Percentiles rank a stretch among this genome's conserved stretches.
Evolutionary conservation across 2,329 filamentous ascomycete genomes (phyloP).

Genomic region (Huntiella abstrusa): DNA sequence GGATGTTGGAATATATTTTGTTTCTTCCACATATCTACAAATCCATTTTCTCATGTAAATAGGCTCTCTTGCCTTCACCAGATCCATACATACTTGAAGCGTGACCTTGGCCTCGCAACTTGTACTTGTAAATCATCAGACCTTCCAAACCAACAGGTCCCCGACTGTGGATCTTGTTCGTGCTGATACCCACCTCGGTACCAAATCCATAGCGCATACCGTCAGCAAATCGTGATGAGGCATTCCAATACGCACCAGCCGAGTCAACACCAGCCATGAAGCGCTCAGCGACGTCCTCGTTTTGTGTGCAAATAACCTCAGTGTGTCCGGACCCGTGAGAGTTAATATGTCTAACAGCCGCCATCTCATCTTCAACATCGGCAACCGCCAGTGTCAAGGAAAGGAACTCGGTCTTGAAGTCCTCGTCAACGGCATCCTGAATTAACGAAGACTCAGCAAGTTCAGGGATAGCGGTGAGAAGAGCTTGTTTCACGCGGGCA

Average conservation of each 20-base stretch:
- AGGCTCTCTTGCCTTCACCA: conserved; percentile 37
- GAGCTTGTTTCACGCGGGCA: conserved; percentile 40
- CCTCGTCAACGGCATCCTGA: conserved; percentile 45
- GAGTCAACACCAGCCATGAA: conserved; percentile 81
- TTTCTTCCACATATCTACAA: neutral
- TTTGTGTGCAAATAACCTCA: conserved; percentile 67
- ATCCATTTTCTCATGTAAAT: conserved; percentile 36
- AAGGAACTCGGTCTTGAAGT: conserved; percentile 82
- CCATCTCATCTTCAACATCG: conserved; percentile 47
- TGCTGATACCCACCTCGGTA: conserved; percentile 94
- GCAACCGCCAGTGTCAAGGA: conserved; percentile 71
- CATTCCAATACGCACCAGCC: conserved; percentile 92
- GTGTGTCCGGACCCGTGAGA: conserved; percentile 84
- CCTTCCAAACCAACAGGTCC: conserved; percentile 90
- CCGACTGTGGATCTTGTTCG: conserved; percentile 91
- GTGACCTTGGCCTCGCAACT: conserved; percentile 69
- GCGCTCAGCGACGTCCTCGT: conserved; percentile 46
- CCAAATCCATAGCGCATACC: conserved; percentile 96
- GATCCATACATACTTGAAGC: conserved; percentile 58
- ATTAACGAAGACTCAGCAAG: conserved; percentile 23
- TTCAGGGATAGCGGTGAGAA: conserved; percentile 28
- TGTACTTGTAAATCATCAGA: conserved; percentile 93
- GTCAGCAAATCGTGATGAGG: conserved; percentile 82
- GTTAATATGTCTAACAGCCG: conserved; percentile 80
- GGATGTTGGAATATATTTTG: neutral